Percentiles rank a stretch among this genome's conserved stretches.
Conservation (phyloP, 805 yeast genomes). For the Kodamaea restingae region DNA sequence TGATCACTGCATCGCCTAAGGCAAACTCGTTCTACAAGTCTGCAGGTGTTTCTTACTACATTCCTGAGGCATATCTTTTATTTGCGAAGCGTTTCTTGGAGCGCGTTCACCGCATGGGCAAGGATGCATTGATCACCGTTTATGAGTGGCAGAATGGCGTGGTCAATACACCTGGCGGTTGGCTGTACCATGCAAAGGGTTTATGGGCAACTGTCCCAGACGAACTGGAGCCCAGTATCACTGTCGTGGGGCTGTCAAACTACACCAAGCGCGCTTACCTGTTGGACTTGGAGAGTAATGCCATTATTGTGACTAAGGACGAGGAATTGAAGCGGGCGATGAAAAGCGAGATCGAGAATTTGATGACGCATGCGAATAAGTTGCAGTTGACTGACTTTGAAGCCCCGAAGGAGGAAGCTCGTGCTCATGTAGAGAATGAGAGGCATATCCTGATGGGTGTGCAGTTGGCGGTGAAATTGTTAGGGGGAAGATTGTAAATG, state of each 20-base stretch:
- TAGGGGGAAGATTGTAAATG: conserved; percentile 52
- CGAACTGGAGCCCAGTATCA: conserved; percentile 59
- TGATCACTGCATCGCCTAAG: conserved; percentile 87
- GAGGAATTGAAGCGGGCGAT: conserved; percentile 51
- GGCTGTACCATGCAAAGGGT: conserved; percentile 99
- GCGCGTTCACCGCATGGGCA: conserved; percentile 41
- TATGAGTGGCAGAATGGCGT: conserved; percentile 86
- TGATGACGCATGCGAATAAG: conserved; percentile 48
- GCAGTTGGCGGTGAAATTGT: conserved; percentile 57
- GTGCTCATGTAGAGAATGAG: conserved; percentile 31
- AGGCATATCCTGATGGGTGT: conserved; percentile 62
- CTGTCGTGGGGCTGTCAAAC: conserved; percentile 89
- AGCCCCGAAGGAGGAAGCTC: conserved; percentile 19
- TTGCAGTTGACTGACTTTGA: conserved; percentile 59
- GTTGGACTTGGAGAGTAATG: conserved; percentile 85
- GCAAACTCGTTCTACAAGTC: conserved; percentile 93
- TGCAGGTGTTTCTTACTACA: conserved; percentile 69
- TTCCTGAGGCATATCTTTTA: conserved; percentile 84
- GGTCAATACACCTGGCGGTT: conserved; percentile 77
- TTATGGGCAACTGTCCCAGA: conserved; percentile 71
- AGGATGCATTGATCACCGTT: conserved; percentile 47
- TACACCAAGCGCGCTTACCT: conserved; percentile 88
- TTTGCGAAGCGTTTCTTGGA: conserved; percentile 66
- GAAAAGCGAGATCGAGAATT: conserved; percentile 59
- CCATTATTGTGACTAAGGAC: conserved; percentile 71